Percentiles rank a stretch among this genome's conserved stretches.
Conservation (phyloP, 2,329 filamentous ascomycete genomes). For the Hymenoscyphus linearis region DNA sequence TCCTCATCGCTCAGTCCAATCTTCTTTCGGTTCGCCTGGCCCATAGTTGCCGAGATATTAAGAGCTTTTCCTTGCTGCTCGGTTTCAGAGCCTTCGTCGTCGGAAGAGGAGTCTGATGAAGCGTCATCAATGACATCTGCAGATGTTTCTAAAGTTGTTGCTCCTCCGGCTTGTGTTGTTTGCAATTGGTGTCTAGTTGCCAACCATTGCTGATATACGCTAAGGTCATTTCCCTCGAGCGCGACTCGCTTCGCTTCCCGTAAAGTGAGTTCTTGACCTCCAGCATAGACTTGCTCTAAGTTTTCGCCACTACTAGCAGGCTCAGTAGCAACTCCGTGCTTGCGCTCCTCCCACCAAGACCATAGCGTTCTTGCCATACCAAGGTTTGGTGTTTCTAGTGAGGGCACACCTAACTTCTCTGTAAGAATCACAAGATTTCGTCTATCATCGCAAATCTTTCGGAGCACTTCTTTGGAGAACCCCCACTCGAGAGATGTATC, state of each 20-base stretch:
- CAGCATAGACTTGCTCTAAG: slow-evolving; percentile 62
- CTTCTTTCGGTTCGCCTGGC: slow-evolving; percentile 79
- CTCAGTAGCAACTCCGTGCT: slow-evolving; percentile 57
- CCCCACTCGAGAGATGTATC: slow-evolving; percentile 92
- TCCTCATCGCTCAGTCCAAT: slow-evolving; percentile 84
- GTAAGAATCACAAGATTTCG: slow-evolving; percentile 85
- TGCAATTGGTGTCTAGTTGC: slow-evolving; percentile 84
- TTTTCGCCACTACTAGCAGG: slow-evolving; percentile 47
- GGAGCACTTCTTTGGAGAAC: slow-evolving; percentile 77
- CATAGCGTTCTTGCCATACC: slow-evolving; percentile 68
- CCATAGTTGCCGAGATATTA: slow-evolving; percentile 80
- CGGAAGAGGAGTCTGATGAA: slow-evolving; percentile 76
- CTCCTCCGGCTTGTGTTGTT: slow-evolving; percentile 68
- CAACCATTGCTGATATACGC: slow-evolving; percentile 85
- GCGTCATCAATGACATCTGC: slow-evolving; percentile 74
- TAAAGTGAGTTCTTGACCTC: slow-evolving; percentile 57
- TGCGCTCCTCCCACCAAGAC: slow-evolving; percentile 69
- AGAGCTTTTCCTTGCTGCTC: slow-evolving; percentile 89
- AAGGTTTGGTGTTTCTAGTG: slow-evolving; percentile 21
- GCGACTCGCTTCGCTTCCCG: slow-evolving; percentile 56
- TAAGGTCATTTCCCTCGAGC: slow-evolving; percentile 70
- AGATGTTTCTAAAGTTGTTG: slow-evolving; percentile 61
- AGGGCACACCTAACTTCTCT: slow-evolving; percentile 53
- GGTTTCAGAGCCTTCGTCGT: slow-evolving; percentile 81
- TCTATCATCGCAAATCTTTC: slow-evolving; percentile 66